phyloP scores from a whole-genome alignment of 768 basidiomycete genomes.

The Macrolepiota dolichaula region DNA sequence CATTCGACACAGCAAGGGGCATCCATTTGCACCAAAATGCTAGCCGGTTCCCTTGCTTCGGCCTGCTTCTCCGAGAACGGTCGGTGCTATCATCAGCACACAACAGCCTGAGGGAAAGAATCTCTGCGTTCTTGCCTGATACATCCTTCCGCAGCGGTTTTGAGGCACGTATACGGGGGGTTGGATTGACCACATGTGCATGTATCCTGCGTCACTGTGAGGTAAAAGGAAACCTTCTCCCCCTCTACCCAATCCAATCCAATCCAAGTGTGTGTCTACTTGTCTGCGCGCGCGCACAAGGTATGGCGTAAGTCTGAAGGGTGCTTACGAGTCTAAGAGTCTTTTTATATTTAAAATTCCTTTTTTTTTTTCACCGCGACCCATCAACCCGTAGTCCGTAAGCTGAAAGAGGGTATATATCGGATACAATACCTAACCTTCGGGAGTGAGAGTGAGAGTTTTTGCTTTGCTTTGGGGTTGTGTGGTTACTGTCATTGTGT shows the following conservation, averaged over 20 bases:
- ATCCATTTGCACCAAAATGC: not conserved
- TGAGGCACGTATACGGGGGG: not conserved
- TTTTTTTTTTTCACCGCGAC: not conserved
- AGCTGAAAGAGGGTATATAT: not conserved
- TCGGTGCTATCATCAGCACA: not conserved
- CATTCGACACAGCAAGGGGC: not conserved
- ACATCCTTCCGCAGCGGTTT: not conserved
- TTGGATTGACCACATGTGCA: not conserved
- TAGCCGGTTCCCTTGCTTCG: not conserved
- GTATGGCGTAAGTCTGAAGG: not conserved
- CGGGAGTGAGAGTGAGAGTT: not conserved
- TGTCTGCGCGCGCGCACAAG: too few species aligned
- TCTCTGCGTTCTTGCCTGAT: not conserved
- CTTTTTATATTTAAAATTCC: too few species aligned
- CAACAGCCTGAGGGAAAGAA: not conserved
- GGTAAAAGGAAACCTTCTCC: too few species aligned
- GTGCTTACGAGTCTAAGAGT: too few species aligned
- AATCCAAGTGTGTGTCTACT: too few species aligned
- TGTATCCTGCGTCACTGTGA: not conserved
- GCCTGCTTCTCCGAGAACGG: not conserved
- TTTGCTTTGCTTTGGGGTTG: not conserved
- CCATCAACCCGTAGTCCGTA: not conserved
- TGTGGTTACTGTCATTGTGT: too few species aligned
- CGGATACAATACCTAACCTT: constrained; percentile 2
- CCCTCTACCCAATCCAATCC: too few species aligned